Base-by-base conservation (phyloP, 352 stramenopile species). In the Pythium rishiriense region DNA sequence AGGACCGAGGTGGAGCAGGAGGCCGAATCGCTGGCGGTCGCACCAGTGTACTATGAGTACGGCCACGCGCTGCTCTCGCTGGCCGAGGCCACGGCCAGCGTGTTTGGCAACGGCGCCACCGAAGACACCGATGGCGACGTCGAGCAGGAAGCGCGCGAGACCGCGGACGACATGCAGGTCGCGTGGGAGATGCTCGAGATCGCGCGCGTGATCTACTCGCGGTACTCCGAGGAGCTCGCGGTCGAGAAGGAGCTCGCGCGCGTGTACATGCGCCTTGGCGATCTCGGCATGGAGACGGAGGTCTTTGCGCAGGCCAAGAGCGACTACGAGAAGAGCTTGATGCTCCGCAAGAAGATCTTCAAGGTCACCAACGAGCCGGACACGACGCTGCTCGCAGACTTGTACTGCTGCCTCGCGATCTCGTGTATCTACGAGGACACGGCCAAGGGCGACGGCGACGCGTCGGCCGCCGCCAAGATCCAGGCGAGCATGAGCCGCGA, bases 101-200 rank as follows among this genome's bases (percentile, higher is more conserved):
- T 68, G 25, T 64, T 71, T 68, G 81, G 81, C 9, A 76, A 74
- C 41, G 72, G 70, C 11, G 78, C 77, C 25, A 28, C 41, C 15
- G 72, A 72, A 28, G 71, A 58, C 4, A 75, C 72, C 11, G 70
- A 73, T 33, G 71, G 58, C 14, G 77, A 91, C 33, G 75, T 64
- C 10, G 83, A 92, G 31, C 69, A 91, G 48, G 79, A 92, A 48
- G 76, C 81, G 0, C 68, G 69, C 12, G 71, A 84, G 31, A 74
- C 69, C 12, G 74, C 74, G 0, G 85, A 93, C 59, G 87, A 96
- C 62, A 72, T 96, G 46, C 82, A 96, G 49, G 73, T 90, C 11
- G 87, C 87, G 26, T 96, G 87, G 87, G 85, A 96, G 69, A 90
- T 94, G 78, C 80, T 96, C 43, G 87, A 96, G 54, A 63, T 94